phyloP scores from a whole-genome alignment of 2,329 filamentous ascomycete species.

The Davidsoniella neocaledoniae region DNA sequence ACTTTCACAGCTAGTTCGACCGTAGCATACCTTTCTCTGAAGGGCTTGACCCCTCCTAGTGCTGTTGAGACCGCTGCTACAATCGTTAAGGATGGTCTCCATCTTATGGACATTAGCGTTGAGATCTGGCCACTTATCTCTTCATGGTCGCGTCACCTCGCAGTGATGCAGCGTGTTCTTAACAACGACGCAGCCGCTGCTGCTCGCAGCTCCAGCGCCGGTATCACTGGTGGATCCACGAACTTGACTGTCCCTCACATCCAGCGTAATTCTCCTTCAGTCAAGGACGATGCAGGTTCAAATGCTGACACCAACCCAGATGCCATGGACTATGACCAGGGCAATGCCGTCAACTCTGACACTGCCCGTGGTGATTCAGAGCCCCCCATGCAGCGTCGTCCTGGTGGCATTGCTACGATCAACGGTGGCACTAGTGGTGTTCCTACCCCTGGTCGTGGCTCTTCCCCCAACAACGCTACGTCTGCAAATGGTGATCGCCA shows the following conservation, averaged over 20 bases:
- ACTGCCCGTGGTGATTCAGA: slow-evolving; percentile 33
- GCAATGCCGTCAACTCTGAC: slow-evolving; percentile 23
- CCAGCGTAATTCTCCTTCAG: slow-evolving; percentile 22
- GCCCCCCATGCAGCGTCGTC: slow-evolving; percentile 29
- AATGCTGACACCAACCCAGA: slow-evolving; percentile 39
- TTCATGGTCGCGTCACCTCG: slow-evolving; percentile 42
- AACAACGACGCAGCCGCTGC: slow-evolving; percentile 31
- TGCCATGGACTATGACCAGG: slow-evolving; percentile 40
- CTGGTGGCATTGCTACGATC: slow-evolving; percentile 40
- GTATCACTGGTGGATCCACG: slow-evolving; percentile 19
- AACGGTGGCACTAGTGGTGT: slow-evolving; percentile 37
- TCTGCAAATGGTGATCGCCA: slow-evolving; percentile 8
- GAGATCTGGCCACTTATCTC: slow-evolving; percentile 43
- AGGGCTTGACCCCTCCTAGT: slow-evolving; percentile 38
- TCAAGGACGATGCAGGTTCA: slow-evolving; percentile 39
- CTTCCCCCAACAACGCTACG: slow-evolving; percentile 21
- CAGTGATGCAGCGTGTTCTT: slow-evolving; percentile 44
- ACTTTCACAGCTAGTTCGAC: slow-evolving; percentile 45
- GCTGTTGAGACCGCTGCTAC: slow-evolving; percentile 39
- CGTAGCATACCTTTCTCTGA: slow-evolving; percentile 44
- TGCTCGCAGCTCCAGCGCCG: slow-evolving; percentile 18
- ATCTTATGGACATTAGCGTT: slow-evolving; percentile 40
- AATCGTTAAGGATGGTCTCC: slow-evolving; percentile 41
- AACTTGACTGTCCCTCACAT: slow-evolving; percentile 15
- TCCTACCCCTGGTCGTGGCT: slow-evolving; percentile 30